Percentiles rank a stretch among this genome's conserved stretches.
phyloP scores from a whole-genome alignment of 1,139 yeast species.

The Blastobotrys proliferans region DNA sequence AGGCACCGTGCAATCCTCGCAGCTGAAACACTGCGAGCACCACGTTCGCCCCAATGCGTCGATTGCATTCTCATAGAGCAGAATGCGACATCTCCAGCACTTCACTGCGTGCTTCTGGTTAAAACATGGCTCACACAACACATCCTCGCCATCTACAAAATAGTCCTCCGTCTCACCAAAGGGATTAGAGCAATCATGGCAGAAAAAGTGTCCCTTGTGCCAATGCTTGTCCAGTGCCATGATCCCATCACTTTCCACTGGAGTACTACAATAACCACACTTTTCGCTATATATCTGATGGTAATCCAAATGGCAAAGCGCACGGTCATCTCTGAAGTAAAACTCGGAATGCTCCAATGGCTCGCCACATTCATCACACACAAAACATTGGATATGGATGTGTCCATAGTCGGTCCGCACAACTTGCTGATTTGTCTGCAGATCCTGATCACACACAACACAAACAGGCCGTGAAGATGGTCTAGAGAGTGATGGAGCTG shows the following conservation, averaged over 20 bases:
- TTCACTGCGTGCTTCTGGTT: slow-evolving; percentile 27
- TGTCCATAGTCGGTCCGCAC: slow-evolving; percentile 28
- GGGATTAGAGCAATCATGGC: slow-evolving; percentile 33
- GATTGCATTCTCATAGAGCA: slow-evolving; percentile 23
- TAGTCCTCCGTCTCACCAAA: slow-evolving; percentile 25
- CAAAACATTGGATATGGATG: slow-evolving; percentile 32
- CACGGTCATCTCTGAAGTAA: slow-evolving; percentile 23
- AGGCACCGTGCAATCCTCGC: slow-evolving; percentile 32
- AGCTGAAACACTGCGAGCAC: slow-evolving; percentile 33
- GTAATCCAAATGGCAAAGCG: slow-evolving; percentile 36
- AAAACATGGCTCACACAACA: slow-evolving; percentile 32
- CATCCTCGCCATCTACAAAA: slow-evolving; percentile 24
- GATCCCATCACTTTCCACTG: slow-evolving; percentile 33
- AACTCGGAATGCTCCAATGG: slow-evolving; percentile 34
- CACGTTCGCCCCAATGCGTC: slow-evolving; percentile 34
- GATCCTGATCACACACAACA: slow-evolving; percentile 19
- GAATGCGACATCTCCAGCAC: slow-evolving; percentile 36
- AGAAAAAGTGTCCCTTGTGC: slow-evolving; percentile 36
- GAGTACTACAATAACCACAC: slow-evolving; percentile 33
- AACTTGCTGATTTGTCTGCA: slow-evolving; percentile 23
- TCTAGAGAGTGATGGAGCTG: neutral
- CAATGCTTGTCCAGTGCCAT: slow-evolving; percentile 32
- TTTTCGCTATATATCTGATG: slow-evolving; percentile 33
- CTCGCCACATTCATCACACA: slow-evolving; percentile 30
- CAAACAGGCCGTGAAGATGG: slow-evolving; percentile 4